phyloP scores from a whole-genome alignment of 192 early-diverging fungal genomes.

The Glomus cerebriforme region DNA sequence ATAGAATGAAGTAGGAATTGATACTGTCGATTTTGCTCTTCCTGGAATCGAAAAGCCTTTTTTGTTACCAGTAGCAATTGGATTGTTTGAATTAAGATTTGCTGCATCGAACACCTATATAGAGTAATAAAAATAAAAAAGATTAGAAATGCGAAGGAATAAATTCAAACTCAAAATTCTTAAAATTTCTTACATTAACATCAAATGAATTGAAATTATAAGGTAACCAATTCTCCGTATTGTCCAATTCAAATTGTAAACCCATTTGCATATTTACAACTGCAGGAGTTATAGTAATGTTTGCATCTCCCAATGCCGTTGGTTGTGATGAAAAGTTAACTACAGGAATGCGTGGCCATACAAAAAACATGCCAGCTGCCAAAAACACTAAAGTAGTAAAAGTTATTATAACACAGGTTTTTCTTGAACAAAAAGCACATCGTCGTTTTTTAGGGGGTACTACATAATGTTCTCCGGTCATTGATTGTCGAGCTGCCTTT shows the following conservation, averaged over 20 bases:
- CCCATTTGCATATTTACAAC: neutral
- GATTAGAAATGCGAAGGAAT: neutral
- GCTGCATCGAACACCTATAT: neutral
- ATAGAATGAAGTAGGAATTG: neutral
- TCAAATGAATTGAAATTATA: neutral
- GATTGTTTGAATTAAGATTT: neutral
- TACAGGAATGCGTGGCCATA: conserved; percentile 10
- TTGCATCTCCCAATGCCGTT: neutral
- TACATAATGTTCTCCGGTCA: neutral
- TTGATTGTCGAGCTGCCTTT: neutral
- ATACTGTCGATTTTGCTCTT: neutral
- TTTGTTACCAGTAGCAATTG: neutral
- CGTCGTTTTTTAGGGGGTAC: neutral
- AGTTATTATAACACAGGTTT: conserved; percentile 19
- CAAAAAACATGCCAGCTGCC: conserved; percentile 1
- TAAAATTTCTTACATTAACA: neutral
- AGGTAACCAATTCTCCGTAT: conserved; percentile 18
- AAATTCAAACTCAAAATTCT: neutral
- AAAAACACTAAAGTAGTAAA: conserved; percentile 8
- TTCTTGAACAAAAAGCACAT: conserved; percentile 30
- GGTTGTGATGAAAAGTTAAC: neutral
- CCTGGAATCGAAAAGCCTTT: conserved; percentile 2
- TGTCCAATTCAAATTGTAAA: neutral
- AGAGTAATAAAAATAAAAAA: neutral
- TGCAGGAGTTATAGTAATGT: neutral